Evolutionary conservation across 768 basidiomycete genomes (phyloP).

Genomic region (Hortiboletus campestris): DNA sequence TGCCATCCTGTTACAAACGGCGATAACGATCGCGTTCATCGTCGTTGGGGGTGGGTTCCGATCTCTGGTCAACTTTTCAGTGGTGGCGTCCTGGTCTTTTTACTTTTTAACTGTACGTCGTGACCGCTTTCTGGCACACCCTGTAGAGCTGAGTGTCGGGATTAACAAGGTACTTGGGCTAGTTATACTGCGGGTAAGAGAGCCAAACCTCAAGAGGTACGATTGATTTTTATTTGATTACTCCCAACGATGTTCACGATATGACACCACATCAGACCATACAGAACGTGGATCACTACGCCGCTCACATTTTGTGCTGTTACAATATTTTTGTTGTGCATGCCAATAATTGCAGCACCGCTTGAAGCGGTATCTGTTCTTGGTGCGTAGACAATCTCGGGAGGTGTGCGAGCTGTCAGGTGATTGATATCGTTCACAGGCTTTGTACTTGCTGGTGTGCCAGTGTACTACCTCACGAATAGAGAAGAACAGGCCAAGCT

Average conservation of each 20-base stretch:
- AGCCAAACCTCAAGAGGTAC: constrained; percentile 82
- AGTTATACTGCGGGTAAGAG: constrained; percentile 83
- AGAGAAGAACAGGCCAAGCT: constrained; percentile 41
- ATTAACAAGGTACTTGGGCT: constrained; percentile 73
- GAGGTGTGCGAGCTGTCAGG: neutral
- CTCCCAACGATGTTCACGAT: neutral
- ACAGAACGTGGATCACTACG: constrained; percentile 88
- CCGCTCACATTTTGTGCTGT: constrained; percentile 89
- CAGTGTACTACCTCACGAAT: constrained; percentile 80
- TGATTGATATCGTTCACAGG: constrained; percentile 38
- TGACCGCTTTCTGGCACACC: neutral
- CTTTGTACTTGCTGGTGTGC: constrained; percentile 76
- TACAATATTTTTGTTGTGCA: constrained; percentile 60
- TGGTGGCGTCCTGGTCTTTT: constrained; percentile 84
- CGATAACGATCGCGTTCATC: constrained; percentile 75
- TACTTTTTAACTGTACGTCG: constrained; percentile 76
- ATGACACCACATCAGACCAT: constrained; percentile 57
- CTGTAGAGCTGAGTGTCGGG: neutral
- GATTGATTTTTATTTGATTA: neutral
- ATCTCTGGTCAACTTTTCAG: constrained; percentile 85
- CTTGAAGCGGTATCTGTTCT: constrained; percentile 83
- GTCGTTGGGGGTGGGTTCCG: constrained; percentile 87
- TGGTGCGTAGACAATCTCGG: constrained; percentile 45
- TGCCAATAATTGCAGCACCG: constrained; percentile 94
- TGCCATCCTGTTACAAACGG: constrained; percentile 77